A percentile compares a stretch with the other conserved stretches of the same genome.
Evolutionary conservation across 2,329 filamentous ascomycete species (phyloP).

Genomic region (Trichoderma polysporum): DNA sequence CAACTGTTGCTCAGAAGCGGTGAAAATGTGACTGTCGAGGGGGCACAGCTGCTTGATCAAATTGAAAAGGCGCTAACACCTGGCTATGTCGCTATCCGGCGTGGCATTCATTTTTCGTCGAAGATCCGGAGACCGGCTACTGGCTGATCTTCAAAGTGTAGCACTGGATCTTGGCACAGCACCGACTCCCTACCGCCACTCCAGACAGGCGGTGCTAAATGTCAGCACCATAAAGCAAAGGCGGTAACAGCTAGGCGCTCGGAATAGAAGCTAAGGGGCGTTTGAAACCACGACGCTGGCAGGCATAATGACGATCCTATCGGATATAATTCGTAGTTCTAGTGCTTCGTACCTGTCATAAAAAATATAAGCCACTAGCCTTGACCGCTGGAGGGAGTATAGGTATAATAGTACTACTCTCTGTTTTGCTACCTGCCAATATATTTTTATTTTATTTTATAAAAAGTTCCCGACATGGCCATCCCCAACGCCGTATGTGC

Average conservation of each 20-base stretch:
- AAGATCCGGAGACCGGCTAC: constrained; percentile 15
- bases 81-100: constrained; percentile 8
- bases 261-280: background rate
- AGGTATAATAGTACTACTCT: too few relatives aligned
- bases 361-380: background rate
- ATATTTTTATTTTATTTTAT: background rate
- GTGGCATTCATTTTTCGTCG: background rate
- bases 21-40: background rate
- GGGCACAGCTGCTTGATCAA: background rate
- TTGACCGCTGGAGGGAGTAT: background rate
- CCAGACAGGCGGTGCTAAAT: background rate
- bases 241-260: background rate
- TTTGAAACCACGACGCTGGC: background rate
- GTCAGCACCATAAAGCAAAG: constrained; percentile 6
- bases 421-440: background rate
- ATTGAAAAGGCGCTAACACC: background rate
- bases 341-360: background rate
- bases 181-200: background rate
- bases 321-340: background rate
- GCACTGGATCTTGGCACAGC: constrained; percentile 2
- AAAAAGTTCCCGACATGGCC: background rate
- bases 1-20: background rate
- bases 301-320: background rate
- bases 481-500: background rate
- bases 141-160: constrained; percentile 3